phyloP scores from a whole-genome alignment of 352 stramenopile species.

The Plasmopara muralis region DNA sequence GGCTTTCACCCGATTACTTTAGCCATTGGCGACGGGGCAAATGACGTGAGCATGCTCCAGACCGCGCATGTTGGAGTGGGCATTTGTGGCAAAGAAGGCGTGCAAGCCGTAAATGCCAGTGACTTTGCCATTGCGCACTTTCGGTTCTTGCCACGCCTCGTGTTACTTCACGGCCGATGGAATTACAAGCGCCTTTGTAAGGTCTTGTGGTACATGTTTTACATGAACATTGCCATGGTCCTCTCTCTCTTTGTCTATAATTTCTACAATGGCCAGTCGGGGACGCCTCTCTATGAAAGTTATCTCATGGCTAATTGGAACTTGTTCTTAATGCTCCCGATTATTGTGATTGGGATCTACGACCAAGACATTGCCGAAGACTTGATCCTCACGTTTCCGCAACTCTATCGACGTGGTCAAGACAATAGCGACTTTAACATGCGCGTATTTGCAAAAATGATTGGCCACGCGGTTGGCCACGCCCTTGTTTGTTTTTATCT shows the following conservation, averaged over 20 bases:
- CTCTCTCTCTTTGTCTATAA: slow-evolving; percentile 89
- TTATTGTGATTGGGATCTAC: slow-evolving; percentile 74
- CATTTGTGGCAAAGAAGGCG: slow-evolving; percentile 96
- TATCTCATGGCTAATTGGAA: slow-evolving; percentile 76
- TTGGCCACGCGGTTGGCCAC: slow-evolving; percentile 44
- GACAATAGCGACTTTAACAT: slow-evolving; percentile 59
- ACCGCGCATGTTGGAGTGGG: slow-evolving; percentile 96
- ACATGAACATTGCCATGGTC: slow-evolving; percentile 97
- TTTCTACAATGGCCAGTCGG: slow-evolving; percentile 91
- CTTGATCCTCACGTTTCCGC: slow-evolving; percentile 39
- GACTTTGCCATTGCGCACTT: slow-evolving; percentile 95
- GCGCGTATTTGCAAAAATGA: slow-evolving; percentile 41
- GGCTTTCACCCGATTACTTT: slow-evolving; percentile 75
- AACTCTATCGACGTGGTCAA: slow-evolving; percentile 47
- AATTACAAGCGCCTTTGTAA: slow-evolving; percentile 95
- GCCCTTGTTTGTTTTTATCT: slow-evolving; percentile 52
- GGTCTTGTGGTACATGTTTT: slow-evolving; percentile 96
- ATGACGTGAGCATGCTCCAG: slow-evolving; percentile 99
- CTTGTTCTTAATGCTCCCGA: slow-evolving; percentile 88
- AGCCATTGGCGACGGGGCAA: slow-evolving; percentile 96
- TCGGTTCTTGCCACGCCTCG: slow-evolving; percentile 86
- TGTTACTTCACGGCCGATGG: slow-evolving; percentile 95
- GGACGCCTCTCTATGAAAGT: slow-evolving; percentile 66
- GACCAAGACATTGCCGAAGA: slow-evolving; percentile 60
- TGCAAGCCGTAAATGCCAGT: slow-evolving; percentile 94